A percentile compares a stretch with the other conserved stretches of the same genome.
Conservation (phyloP, 75 land plant species). For the Picea sitchensis region DNA sequence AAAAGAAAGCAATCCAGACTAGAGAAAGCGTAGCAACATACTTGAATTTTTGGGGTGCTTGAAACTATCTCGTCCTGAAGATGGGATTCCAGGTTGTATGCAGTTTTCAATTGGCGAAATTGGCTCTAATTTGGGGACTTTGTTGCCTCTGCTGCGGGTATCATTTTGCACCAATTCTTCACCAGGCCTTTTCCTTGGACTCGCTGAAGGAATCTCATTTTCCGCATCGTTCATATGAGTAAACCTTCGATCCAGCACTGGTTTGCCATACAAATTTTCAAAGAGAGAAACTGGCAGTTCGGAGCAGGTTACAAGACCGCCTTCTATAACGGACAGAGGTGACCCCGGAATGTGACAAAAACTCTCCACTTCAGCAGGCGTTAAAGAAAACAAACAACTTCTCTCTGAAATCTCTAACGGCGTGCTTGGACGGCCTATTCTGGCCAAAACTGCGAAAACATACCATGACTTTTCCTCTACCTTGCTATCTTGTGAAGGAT, state of each 20-base stretch:
- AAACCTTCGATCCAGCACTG: background rate
- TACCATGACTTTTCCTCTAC: slow-evolving; percentile 42
- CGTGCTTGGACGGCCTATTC: too few relatives aligned
- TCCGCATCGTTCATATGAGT: background rate
- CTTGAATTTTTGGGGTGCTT: background rate
- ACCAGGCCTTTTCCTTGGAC: background rate
- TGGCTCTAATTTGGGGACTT: background rate
- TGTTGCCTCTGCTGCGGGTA: background rate
- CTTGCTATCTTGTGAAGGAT: background rate
- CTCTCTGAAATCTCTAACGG: slow-evolving; percentile 31
- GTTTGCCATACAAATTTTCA: background rate
- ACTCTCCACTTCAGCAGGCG: slow-evolving; percentile 26
- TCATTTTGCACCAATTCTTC: background rate
- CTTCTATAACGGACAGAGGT: slow-evolving; percentile 34
- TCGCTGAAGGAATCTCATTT: background rate
- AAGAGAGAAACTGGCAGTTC: background rate
- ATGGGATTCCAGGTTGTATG: background rate
- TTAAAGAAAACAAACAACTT: slow-evolving; percentile 24
- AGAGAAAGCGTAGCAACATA: background rate
- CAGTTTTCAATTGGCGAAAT: background rate
- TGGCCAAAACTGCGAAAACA: slow-evolving; percentile 35
- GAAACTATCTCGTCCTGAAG: background rate
- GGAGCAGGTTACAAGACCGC: slow-evolving; percentile 31
- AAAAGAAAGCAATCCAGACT: background rate
- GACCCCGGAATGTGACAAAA: slow-evolving; percentile 56